phyloP scores from a whole-genome alignment of 75 land plant genomes.

The Pseudotsuga menziesii region DNA sequence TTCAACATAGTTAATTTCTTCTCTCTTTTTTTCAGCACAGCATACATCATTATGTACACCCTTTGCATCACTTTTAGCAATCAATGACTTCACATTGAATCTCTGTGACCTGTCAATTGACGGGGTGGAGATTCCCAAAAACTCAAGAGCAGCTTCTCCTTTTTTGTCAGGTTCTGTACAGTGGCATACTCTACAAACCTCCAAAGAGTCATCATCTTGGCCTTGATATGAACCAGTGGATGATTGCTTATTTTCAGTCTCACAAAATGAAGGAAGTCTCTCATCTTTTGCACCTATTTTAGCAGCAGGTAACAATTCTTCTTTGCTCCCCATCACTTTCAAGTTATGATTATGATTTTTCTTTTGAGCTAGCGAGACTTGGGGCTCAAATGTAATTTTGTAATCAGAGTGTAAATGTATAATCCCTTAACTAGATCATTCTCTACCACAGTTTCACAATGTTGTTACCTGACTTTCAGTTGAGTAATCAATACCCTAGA shows the following conservation, averaged over 20 bases:
- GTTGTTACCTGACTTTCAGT: not conserved
- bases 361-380: no score
- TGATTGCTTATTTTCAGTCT: constrained; percentile 2
- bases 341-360: not conserved
- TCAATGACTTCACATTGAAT: not conserved
- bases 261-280: not conserved
- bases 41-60: not conserved
- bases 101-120: constrained; percentile 5
- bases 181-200: constrained; percentile 67
- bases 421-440: not conserved
- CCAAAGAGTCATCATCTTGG: constrained; percentile 18
- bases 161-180: constrained; percentile 60
- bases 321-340: constrained; percentile 2
- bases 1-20: constrained; percentile 24
- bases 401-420: not conserved
- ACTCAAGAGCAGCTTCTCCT: constrained; percentile 56
- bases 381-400: not conserved
- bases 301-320: not conserved
- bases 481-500: not conserved
- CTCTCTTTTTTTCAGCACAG: not conserved
- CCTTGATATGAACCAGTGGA: constrained; percentile 3
- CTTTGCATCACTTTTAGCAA: constrained; percentile 6
- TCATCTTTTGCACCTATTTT: not conserved
- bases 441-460: not conserved
- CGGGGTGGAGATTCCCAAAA: constrained; percentile 49